Base-by-base conservation (phyloP, 2,329 filamentous ascomycete genomes). In the Sarocladiaceae sp. region DNA sequence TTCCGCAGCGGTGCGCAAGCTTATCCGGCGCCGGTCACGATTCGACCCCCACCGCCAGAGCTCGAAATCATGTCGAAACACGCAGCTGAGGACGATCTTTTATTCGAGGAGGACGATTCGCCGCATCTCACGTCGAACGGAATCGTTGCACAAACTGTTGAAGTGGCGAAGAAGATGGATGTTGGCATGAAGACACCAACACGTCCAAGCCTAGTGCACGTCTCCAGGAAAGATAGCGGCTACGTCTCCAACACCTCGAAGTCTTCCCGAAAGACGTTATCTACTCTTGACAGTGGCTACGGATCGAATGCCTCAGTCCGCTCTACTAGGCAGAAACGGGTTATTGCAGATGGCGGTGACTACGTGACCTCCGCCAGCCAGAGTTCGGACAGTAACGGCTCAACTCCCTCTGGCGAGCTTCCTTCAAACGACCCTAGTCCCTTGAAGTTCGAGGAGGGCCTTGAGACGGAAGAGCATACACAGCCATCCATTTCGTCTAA, bases 261-360 rank as follows among this genome's bases (percentile, higher is more conserved):
- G 41, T 58, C 51, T 12, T 64, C 67, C 1, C 61, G 61, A 13
- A 71, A 67, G 45, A 59, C 70, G 4, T 59, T 77, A n/a, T 68
- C 71, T 24, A 79, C 79, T 49, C 70, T 74, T 31, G 78, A 82
- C 53, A 81, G 76, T 20, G 77, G 77, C 13, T 82, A 82, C 52
- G 76, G 76, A 52, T 82, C 77, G 6, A 80, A 73, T 52, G 63
- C 75, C 4, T 82, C 78, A 11, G 57, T 80, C 15, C 68, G 73
- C 31, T 80, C 77, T 1, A 66, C 46, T 20, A 29, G 40, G 24
- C 32, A 44, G 34, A 15, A 48, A 24, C 13, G 45, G 15, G 6
- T 41, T 39, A 12, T 44, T 37, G 18, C 12, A 29, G 18, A 20
- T 32, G 18, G 29, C 27, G 7, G 23, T 33, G 26, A 45, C 33